phyloP scores from a whole-genome alignment of 768 basidiomycete species.

The Daedaleopsis nitida region DNA sequence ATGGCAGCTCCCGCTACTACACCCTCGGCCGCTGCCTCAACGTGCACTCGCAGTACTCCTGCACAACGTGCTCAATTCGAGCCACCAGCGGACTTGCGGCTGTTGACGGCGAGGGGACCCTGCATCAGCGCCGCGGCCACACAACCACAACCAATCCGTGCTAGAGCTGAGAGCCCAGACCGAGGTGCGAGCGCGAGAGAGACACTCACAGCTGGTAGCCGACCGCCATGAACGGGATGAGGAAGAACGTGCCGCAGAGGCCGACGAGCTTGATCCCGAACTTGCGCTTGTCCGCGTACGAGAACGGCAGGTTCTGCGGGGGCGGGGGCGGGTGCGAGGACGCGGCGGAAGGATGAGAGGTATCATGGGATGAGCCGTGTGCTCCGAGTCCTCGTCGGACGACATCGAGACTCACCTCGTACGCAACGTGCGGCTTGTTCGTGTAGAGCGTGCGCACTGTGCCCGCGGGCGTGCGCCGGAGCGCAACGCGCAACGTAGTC shows the following conservation, averaged over 20 bases:
- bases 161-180: too few species aligned
- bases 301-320: conserved; percentile 34
- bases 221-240: conserved; percentile 64
- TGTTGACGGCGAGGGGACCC: conserved; percentile 7
- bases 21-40: conserved; percentile 21
- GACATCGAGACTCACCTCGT: conserved; percentile 5
- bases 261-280: conserved; percentile 45
- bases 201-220: conserved; percentile 61
- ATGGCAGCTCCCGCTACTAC: neutral
- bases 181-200: neutral
- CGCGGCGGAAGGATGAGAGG: neutral
- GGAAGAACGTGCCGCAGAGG: conserved; percentile 55
- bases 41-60: conserved; percentile 19
- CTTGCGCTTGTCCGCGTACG: conserved; percentile 26
- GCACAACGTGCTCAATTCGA: conserved; percentile 16
- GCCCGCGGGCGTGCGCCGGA: conserved; percentile 12
- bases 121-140: conserved; percentile 13
- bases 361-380: too few species aligned
- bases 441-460: conserved; percentile 12
- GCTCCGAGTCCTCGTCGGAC: too few species aligned
- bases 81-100: conserved; percentile 23
- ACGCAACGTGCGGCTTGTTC: conserved; percentile 11
- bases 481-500: conserved; percentile 13
- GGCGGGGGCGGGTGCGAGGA: neutral
- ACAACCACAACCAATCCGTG: too few species aligned